Percentiles rank a stretch among this genome's conserved stretches.
Evolutionary conservation across 257 asterid species (phyloP).

Genomic region (Solanum piurae): DNA sequence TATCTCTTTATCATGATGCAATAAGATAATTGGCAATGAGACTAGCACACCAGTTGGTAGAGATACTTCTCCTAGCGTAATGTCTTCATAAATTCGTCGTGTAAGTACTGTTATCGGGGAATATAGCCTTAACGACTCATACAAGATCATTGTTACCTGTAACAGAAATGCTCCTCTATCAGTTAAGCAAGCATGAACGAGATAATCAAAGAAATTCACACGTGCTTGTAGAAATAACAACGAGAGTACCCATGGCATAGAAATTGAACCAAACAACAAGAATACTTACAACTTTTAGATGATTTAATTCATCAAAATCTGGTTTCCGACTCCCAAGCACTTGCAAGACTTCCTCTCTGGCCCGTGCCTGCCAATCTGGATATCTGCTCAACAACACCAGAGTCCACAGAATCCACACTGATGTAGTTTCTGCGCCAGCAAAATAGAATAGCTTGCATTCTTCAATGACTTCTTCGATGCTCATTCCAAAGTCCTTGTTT

Average conservation of each 20-base stretch:
- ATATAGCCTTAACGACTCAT: conserved; percentile 29
- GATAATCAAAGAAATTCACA: neutral
- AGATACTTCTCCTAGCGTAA: conserved; percentile 6
- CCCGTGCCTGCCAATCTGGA: conserved; percentile 26
- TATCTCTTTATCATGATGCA: conserved; percentile 16
- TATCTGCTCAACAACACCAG: conserved; percentile 22
- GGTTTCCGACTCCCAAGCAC: conserved; percentile 21
- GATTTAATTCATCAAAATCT: conserved; percentile 16
- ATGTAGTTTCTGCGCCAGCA: conserved; percentile 51
- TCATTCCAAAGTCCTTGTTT: conserved; percentile 5
- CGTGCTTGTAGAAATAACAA: neutral
- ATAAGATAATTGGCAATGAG: conserved; percentile 6
- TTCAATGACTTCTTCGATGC: conserved; percentile 19
- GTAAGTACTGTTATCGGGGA: conserved; percentile 5
- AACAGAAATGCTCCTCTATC: neutral
- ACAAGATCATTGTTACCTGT: conserved; percentile 20
- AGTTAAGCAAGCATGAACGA: neutral
- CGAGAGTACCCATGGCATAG: neutral
- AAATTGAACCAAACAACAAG: neutral
- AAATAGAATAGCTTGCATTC: conserved; percentile 48
- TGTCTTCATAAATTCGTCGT: conserved; percentile 4
- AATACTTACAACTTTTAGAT: conserved; percentile 22
- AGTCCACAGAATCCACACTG: conserved; percentile 47
- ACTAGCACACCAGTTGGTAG: conserved; percentile 12
- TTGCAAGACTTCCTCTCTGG: conserved; percentile 26